These are phyloP conservation scores for Fusarium oxysporum DNA, from an alignment of 2,329 filamentous ascomycete species.

Conservation along the genomic window DNA sequence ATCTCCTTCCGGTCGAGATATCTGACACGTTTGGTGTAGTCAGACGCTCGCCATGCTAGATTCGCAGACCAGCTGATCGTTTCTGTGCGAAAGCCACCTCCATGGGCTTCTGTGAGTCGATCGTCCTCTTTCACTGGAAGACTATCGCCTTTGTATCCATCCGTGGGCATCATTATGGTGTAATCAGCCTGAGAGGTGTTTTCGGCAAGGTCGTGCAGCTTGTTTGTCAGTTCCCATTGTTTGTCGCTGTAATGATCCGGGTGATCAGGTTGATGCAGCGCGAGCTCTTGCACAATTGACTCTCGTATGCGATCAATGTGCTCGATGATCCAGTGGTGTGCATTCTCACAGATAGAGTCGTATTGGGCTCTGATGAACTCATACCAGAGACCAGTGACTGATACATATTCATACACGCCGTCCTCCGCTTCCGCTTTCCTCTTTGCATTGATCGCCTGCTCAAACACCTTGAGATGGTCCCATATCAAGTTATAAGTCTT, in stretches of 20 bases:
- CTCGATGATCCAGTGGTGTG: conserved; percentile 44
- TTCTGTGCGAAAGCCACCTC: neutral
- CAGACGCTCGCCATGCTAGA: neutral
- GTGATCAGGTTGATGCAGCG: neutral
- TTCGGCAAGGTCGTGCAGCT: conserved; percentile 40
- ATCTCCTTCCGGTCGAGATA: conserved; percentile 17
- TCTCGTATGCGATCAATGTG: conserved; percentile 39
- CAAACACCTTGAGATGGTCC: conserved; percentile 40
- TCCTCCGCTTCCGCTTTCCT: neutral
- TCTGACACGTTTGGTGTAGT: conserved; percentile 9
- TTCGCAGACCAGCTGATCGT: conserved; percentile 30
- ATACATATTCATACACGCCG: neutral
- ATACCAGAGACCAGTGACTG: conserved; percentile 41
- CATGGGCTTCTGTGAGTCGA: neutral
- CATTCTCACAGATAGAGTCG: conserved; percentile 25
- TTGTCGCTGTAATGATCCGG: neutral
- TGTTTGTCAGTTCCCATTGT: conserved; percentile 39
- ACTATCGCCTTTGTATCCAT: conserved; percentile 45
- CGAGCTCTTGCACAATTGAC: conserved; percentile 20
- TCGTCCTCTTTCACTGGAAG: conserved; percentile 22
- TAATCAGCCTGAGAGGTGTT: conserved; percentile 41
- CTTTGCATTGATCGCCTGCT: conserved; percentile 42
- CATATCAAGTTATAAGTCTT: conserved; percentile 46
- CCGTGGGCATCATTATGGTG: conserved; percentile 43
- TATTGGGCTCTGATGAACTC: conserved; percentile 44